Evolutionary conservation across 441 rosid species (phyloP).

Genomic region (Erodium texanum): DNA sequence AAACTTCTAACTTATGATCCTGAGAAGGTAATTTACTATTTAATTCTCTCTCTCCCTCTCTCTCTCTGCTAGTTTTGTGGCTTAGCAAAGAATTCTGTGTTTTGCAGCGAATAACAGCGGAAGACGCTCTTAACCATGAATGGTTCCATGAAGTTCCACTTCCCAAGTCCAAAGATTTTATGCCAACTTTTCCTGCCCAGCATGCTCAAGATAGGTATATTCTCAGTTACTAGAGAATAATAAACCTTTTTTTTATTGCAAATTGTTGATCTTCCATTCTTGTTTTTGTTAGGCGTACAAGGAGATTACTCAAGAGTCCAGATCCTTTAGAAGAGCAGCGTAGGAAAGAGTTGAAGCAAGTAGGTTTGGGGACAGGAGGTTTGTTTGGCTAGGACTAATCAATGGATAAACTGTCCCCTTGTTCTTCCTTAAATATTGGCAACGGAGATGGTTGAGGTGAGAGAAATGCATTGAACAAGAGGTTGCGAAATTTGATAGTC

Average conservation of each 20-base stretch:
- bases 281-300: constrained; percentile 47
- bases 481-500: constrained; percentile 57
- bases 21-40: constrained; percentile 54
- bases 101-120: constrained; percentile 78
- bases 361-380: constrained; percentile 73
- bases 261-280: constrained; percentile 10
- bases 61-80: constrained; percentile 2
- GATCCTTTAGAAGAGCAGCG: constrained; percentile 96
- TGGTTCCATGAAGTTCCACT: constrained; percentile 97
- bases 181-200: constrained; percentile 99
- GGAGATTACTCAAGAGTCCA: constrained; percentile 86
- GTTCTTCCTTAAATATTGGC: no score
- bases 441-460: no score
- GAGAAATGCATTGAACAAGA: no score
- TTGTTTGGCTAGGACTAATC: constrained; percentile 58
- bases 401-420: no score
- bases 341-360: constrained; percentile 68
- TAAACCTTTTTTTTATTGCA: neutral
- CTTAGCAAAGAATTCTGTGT: constrained; percentile 15
- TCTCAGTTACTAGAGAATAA: constrained; percentile 14
- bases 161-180: constrained; percentile 94
- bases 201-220: constrained; percentile 95
- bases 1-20: constrained; percentile 91
- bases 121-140: constrained; percentile 84
- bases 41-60: no score